Percentiles rank a stretch among this genome's conserved stretches.
Conservation (phyloP, 306 rosid species). For the Fagus sylvatica region DNA sequence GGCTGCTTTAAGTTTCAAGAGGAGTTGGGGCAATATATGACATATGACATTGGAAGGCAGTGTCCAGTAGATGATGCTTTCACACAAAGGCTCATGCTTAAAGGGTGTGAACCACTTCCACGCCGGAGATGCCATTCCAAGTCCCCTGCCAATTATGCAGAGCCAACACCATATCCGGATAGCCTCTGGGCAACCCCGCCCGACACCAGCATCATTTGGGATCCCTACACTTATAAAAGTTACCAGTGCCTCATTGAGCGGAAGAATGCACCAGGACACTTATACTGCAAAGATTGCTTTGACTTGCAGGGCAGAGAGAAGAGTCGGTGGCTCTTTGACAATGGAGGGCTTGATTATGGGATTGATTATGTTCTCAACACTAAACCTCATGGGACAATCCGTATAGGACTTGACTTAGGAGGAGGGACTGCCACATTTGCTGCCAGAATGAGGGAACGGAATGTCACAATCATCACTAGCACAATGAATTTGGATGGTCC, state of each 20-base stretch:
- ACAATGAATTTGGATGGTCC: conserved; percentile 52
- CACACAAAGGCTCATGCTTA: conserved; percentile 43
- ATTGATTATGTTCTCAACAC: conserved; percentile 42
- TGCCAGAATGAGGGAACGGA: conserved; percentile 46
- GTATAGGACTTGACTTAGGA: conserved; percentile 54
- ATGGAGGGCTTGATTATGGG: conserved; percentile 43
- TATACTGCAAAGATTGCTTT: conserved; percentile 45
- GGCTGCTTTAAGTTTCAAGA: conserved; percentile 35
- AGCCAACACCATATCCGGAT: conserved; percentile 39
- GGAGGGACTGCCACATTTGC: conserved; percentile 53
- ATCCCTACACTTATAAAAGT: conserved; percentile 46
- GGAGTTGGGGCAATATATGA: conserved; percentile 43
- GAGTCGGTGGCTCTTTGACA: conserved; percentile 43
- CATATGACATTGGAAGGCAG: conserved; percentile 47
- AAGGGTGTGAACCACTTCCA: conserved; percentile 60
- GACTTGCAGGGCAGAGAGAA: conserved; percentile 43
- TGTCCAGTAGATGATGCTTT: conserved; percentile 47
- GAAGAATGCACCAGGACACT: conserved; percentile 23
- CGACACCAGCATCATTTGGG: conserved; percentile 45
- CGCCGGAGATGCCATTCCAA: conserved; percentile 50
- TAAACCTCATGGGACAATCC: conserved; percentile 32
- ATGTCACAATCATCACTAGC: conserved; percentile 51
- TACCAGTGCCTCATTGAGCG: conserved; percentile 40
- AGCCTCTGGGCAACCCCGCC: conserved; percentile 50
- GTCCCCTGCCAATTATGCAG: conserved; percentile 34